Conservation (phyloP, 441 rosid genomes). For the Bocquillonia castaneifolia region DNA sequence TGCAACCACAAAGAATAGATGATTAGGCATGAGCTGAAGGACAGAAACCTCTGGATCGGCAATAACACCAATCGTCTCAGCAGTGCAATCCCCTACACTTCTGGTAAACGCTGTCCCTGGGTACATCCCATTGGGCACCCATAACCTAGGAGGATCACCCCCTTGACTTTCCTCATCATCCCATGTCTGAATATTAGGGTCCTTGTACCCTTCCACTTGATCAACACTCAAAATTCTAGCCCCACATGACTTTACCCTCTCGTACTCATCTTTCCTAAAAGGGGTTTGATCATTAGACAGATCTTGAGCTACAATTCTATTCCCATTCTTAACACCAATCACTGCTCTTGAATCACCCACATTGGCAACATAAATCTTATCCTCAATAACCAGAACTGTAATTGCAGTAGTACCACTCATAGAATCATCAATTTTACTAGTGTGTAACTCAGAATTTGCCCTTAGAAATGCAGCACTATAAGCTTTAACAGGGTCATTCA, state of each 20-base stretch:
- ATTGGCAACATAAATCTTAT: conserved; percentile 73
- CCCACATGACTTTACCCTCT: conserved; percentile 83
- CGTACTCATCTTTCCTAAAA: conserved; percentile 84
- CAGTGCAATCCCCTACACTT: conserved; percentile 80
- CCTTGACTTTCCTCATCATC: conserved; percentile 85
- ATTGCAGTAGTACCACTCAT: conserved; percentile 95
- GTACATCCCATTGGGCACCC: conserved; percentile 89
- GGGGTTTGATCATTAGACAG: conserved; percentile 95
- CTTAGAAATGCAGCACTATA: conserved; percentile 55
- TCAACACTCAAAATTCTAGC: conserved; percentile 84
- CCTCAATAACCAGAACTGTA: conserved; percentile 80
- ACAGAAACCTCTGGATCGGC: conserved; percentile 75
- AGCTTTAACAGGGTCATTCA: conserved; percentile 72
- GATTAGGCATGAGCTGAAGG: conserved; percentile 58
- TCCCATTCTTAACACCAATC: conserved; percentile 57
- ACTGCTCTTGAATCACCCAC: conserved; percentile 97
- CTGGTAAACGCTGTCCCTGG: conserved; percentile 92
- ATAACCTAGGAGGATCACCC: conserved; percentile 88
- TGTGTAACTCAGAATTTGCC: conserved; percentile 61
- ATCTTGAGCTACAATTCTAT: conserved; percentile 56
- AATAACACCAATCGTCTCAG: conserved; percentile 79
- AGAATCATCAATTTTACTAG: conserved; percentile 73
- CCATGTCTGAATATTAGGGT: conserved; percentile 74
- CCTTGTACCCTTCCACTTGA: conserved; percentile 86
- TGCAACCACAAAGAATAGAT: conserved; percentile 83